phyloP scores from a whole-genome alignment of 2,329 filamentous ascomycete genomes.

The Curvularia lunata region DNA sequence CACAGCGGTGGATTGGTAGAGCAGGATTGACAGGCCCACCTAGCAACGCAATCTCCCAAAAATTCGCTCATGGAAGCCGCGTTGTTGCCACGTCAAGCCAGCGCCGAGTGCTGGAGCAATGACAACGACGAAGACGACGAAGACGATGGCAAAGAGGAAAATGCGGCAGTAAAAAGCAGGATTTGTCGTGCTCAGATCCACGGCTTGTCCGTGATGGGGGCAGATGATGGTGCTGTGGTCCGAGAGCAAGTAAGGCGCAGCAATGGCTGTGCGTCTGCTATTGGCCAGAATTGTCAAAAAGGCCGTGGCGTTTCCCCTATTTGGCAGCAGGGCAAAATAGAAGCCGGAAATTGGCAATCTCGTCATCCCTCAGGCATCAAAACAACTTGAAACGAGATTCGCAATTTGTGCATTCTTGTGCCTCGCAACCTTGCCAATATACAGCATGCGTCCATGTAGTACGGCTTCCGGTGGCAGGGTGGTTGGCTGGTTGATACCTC shows the following conservation, averaged over 20 bases:
- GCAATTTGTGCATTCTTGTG: constrained; percentile 16
- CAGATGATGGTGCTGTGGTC: constrained; percentile 7
- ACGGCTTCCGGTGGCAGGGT: constrained; percentile 1
- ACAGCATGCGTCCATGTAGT: constrained; percentile 9
- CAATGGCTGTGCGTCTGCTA: constrained; percentile 11
- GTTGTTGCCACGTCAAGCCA: constrained; percentile 16
- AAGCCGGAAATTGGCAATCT: constrained; percentile 24
- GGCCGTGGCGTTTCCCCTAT: constrained; percentile 9
- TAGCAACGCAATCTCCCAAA: constrained; percentile 13
- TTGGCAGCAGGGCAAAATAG: background rate
- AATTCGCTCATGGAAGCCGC: constrained; percentile 6
- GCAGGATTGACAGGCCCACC: constrained; percentile 15
- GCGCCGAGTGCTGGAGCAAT: constrained; percentile 1
- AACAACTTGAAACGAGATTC: constrained; percentile 23
- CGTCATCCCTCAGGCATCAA: constrained; percentile 10
- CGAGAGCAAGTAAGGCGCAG: constrained; percentile 14
- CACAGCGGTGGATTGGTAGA: constrained; percentile 3
- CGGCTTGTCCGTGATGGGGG: constrained; percentile 10
- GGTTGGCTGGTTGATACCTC: background rate
- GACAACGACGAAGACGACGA: constrained; percentile 8
- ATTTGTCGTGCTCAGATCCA: constrained; percentile 14
- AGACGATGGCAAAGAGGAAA: background rate
- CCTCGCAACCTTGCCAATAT: constrained; percentile 13
- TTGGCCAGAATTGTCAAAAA: constrained; percentile 11
- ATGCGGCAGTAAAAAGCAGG: constrained; percentile 7